phyloP scores from a whole-genome alignment of 2,329 filamentous ascomycete genomes.

The Allantophomopsis cytisporea region DNA sequence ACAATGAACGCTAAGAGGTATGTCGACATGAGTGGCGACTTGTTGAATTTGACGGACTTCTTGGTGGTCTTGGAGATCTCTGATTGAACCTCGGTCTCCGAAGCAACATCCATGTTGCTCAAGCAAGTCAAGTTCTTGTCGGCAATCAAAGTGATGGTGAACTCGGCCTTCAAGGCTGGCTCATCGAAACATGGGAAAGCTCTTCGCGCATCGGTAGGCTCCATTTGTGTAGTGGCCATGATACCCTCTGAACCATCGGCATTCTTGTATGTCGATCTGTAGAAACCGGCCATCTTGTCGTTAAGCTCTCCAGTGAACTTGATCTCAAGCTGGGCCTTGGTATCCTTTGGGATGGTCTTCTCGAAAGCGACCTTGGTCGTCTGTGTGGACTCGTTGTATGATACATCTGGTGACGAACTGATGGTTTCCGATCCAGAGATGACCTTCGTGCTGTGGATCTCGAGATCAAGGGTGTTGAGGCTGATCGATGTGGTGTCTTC shows the following conservation, averaged over 20 bases:
- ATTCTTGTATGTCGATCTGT: slow-evolving; percentile 85
- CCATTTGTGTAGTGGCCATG: slow-evolving; percentile 89
- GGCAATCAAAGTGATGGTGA: slow-evolving; percentile 80
- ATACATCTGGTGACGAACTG: slow-evolving; percentile 51
- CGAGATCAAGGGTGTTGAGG: slow-evolving; percentile 76
- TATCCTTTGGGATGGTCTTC: slow-evolving; percentile 56
- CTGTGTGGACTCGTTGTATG: slow-evolving; percentile 68
- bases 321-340: slow-evolving; percentile 65
- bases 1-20: slow-evolving; percentile 92
- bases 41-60: slow-evolving; percentile 86
- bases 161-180: slow-evolving; percentile 83
- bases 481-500: slow-evolving; percentile 78
- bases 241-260: slow-evolving; percentile 66
- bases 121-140: slow-evolving; percentile 84
- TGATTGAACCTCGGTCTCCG: slow-evolving; percentile 60
- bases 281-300: slow-evolving; percentile 96
- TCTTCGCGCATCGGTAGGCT: slow-evolving; percentile 83
- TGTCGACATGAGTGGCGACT: slow-evolving; percentile 87
- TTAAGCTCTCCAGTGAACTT: slow-evolving; percentile 72
- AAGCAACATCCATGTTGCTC: slow-evolving; percentile 92
- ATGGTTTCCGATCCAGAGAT: slow-evolving; percentile 41
- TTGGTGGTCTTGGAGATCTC: slow-evolving; percentile 47
- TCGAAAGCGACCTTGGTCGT: slow-evolving; percentile 71
- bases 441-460: slow-evolving; percentile 64
- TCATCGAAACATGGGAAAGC: slow-evolving; percentile 97